Evolutionary conservation across 202 grass and related monocot genomes (phyloP), one percentile per base, ranked within the genome.

Genomic region (Alloteropsis angusta): DNA sequence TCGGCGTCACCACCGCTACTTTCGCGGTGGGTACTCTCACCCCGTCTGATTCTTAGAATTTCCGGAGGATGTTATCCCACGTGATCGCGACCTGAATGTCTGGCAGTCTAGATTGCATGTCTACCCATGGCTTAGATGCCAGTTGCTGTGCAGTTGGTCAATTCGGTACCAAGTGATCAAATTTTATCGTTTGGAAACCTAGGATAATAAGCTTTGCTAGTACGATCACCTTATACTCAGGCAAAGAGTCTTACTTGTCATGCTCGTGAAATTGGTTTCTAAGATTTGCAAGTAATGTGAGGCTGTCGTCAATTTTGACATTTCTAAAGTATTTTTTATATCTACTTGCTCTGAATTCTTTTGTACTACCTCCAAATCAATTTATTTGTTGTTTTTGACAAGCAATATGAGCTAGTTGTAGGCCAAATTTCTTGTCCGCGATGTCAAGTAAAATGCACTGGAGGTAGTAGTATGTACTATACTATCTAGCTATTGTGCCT

Each of bases 1-100:
- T 98, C 59, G 91, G 91, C 44, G 95, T 75, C 80, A 85, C 95
- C 52, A 87, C 87, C 54, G 88, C 91, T 13, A 90, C 87, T 62
- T 72, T 98, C 39, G 87, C 92, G 55, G 95, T 94, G 79, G 46
- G 73, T 17, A 50, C 17, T 18, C 18, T 13, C 1, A 22, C 9
- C 4, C 6, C 8, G 76, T 42, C 5, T 21, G 15, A 22, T 23
- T 80, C 15, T 34, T 58, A 34, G 1, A 54, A 65, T 34, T 42
- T 52, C 21, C 44, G 4, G 21, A 17, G n/a, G 8, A 65, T 53
- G 39, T n/a, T 53, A 61, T 62, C 18, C 18, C 15, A 1, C 15
- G 5, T 55, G 42, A 12, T 67, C 19, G 18, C 37, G 5, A 11
- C 21, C 6, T 45, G 19, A 47, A 14, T 71, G 36, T 9, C 56